Evolutionary conservation across 192 early-diverging fungal genomes (phyloP), one percentile per base, ranked within the genome.

Genomic region (Backusella parvicylindrica): DNA sequence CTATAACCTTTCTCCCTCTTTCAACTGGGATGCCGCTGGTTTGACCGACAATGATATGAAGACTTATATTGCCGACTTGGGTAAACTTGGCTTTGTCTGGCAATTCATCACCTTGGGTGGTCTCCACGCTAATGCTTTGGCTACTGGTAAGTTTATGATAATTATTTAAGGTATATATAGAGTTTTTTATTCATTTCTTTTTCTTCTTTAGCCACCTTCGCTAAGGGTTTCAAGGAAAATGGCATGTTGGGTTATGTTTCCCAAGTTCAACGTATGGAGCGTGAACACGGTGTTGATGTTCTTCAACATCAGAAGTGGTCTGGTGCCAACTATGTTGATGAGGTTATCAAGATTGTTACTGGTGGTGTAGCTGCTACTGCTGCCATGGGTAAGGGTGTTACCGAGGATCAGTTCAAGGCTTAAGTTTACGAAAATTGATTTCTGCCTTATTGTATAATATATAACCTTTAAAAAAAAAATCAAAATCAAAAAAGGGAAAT

Each of bases 71-170:
- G 80, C 82, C 28, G 89, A 94, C 65, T 88, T 99, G 53, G 96
- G 94, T 71, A 89, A 90, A 75, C 89, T 98, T 16, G 96, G 97
- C 35, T 99, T 99, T 85, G 89, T 87, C 53, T 99, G 96, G 96
- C 96, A 99, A 84, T 99, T 99, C 84, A 98, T 97, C 79, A 99
- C 97, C 18, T 86, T 99, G 28, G 96, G 91, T 80, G 97, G 97
- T 82, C 92, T 97, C 86, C 96, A 97, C 79, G 94, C 94, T 75
- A 93, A 95, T 77, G 95, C 96, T 3, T 86, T 99, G 33, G 94
- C 92, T 12, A 86, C 90, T 43, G 94, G 93, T 74, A 81, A 43
- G 31, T 64, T 12, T 21, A 35, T 26, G 26, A 12, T 68, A 23
- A 21, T 41, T 13, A 35, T 35, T 41, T 41, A 41, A 13, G 13